Evolutionary conservation across 495 filamentous ascomycete genomes (phyloP).

Genomic region (Hypoxylon fuscum): DNA sequence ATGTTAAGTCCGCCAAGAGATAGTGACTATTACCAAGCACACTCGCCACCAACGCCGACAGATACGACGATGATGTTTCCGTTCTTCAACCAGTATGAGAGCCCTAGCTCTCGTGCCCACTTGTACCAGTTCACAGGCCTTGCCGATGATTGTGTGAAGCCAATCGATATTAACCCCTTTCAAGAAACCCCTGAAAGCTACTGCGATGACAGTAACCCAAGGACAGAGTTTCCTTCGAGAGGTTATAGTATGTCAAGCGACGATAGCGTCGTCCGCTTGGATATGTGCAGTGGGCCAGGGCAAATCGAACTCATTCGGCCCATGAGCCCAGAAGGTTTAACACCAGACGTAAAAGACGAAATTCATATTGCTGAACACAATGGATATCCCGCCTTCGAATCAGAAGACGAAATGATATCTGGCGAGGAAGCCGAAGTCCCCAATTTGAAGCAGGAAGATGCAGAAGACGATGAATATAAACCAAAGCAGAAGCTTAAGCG

Average conservation of each 20-base stretch:
- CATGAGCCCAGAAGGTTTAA: slow-evolving; percentile 39
- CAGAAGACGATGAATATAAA: slow-evolving; percentile 37
- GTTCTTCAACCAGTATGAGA: slow-evolving; percentile 38
- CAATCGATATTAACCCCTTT: slow-evolving; percentile 48
- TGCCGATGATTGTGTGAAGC: slow-evolving; percentile 49
- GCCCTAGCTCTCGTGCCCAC: slow-evolving; percentile 26
- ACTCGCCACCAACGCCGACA: slow-evolving; percentile 47
- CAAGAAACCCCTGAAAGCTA: slow-evolving; percentile 42
- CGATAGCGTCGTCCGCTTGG: slow-evolving; percentile 17
- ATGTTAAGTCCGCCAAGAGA: slow-evolving; percentile 50
- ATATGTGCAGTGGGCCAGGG: slow-evolving; percentile 24
- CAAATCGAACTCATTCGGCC: slow-evolving; percentile 2
- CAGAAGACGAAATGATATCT: slow-evolving; percentile 19
- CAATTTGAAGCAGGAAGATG: slow-evolving; percentile 30
- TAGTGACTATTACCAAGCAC: slow-evolving; percentile 47
- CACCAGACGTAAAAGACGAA: slow-evolving; percentile 45
- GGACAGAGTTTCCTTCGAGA: slow-evolving; percentile 29
- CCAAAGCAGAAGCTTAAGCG: slow-evolving; percentile 31
- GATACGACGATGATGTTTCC: slow-evolving; percentile 43
- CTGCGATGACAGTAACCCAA: slow-evolving; percentile 39
- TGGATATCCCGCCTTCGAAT: slow-evolving; percentile 31
- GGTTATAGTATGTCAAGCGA: slow-evolving; percentile 43
- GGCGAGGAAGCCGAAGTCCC: slow-evolving; percentile 17
- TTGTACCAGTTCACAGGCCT: slow-evolving; percentile 43
- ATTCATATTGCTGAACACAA: slow-evolving; percentile 34